Conservation (phyloP, 169 alveolate species). For the Plasmodium falciparum region DNA sequence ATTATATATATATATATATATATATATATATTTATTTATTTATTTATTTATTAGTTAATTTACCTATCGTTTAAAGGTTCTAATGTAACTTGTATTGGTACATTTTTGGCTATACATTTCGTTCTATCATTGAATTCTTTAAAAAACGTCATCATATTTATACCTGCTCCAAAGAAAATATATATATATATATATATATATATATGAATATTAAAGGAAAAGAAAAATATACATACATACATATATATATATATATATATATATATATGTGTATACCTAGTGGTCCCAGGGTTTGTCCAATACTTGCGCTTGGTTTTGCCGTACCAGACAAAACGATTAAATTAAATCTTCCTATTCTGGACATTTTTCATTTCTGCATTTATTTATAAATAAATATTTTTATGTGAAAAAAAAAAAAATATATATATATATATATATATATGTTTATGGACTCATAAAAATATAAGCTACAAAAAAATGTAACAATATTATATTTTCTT, state of each 20-base stretch:
- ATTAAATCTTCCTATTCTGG: slow-evolving; percentile 79
- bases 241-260: not conserved
- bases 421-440: not conserved
- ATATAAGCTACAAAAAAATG: not conserved
- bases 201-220: not conserved
- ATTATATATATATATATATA: not conserved
- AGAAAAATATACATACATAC: not conserved
- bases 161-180: slow-evolving; percentile 19
- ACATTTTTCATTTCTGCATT: slow-evolving; percentile 38
- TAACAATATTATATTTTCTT: too few relatives aligned
- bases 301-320: slow-evolving; percentile 94
- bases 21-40: too few relatives aligned
- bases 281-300: slow-evolving; percentile 94
- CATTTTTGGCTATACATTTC: slow-evolving; percentile 85
- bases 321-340: slow-evolving; percentile 90
- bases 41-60: not conserved
- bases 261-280: slow-evolving; percentile 81
- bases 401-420: not conserved
- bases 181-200: not conserved
- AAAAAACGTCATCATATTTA: slow-evolving; percentile 92
- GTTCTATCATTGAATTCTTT: slow-evolving; percentile 93
- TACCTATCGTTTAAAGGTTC: slow-evolving; percentile 87
- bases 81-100: slow-evolving; percentile 90
- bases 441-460: not conserved
- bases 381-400: not conserved